These are phyloP conservation scores for Xylariomycetidae sp. DNA, from an alignment of 2,329 filamentous ascomycete genomes.

Conservation along the genomic window DNA sequence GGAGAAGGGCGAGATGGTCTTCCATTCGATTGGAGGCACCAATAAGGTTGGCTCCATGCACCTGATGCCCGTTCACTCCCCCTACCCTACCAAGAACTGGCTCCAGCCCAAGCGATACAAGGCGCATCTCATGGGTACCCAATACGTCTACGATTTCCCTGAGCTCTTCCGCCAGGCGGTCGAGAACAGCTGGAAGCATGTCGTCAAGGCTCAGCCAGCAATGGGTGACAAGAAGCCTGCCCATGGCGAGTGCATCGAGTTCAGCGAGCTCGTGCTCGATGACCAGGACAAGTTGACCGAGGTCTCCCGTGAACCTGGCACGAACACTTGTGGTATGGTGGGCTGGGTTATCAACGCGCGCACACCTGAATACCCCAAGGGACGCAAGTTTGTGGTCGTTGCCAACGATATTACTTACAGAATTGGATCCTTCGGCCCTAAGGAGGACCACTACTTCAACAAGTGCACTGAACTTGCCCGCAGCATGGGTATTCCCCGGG, in stretches of 20 bases:
- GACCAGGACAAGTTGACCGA: constrained; percentile 88
- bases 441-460: constrained; percentile 97
- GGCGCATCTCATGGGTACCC: constrained; percentile 97
- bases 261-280: constrained; percentile 89
- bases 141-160: constrained; percentile 99
- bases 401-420: constrained; percentile 99
- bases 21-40: constrained; percentile 94
- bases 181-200: constrained; percentile 86
- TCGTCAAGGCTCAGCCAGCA: constrained; percentile 64
- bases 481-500: constrained; percentile 89
- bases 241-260: constrained; percentile 86
- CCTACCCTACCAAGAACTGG: constrained; percentile 97
- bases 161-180: constrained; percentile 98
- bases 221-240: constrained; percentile 77
- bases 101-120: constrained; percentile 99
- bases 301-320: constrained; percentile 89
- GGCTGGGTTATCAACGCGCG: constrained; percentile 93
- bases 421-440: constrained; percentile 94
- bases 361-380: constrained; percentile 91
- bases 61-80: constrained; percentile 79
- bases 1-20: constrained; percentile 96
- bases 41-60: constrained; percentile 96
- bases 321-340: constrained; percentile 96
- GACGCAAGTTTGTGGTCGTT: constrained; percentile 88
- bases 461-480: constrained; percentile 97